Base-by-base conservation (phyloP, 2,329 filamentous ascomycete genomes). In the Cladophialophora chaetospira region DNA sequence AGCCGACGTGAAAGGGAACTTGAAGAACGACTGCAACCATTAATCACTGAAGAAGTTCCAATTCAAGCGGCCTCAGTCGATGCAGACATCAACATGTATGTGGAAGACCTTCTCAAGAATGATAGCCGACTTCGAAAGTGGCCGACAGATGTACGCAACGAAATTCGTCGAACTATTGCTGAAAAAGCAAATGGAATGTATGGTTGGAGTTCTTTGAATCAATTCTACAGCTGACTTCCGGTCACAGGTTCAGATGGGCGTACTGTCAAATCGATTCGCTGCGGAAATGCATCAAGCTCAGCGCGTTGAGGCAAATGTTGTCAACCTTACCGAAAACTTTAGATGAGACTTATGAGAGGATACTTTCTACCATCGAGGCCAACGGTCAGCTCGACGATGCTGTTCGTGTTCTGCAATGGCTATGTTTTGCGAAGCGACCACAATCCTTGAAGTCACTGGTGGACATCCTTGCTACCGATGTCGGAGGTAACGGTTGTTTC, bases 221-320 rank as follows among this genome's bases (percentile, higher is more conserved):
- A n/a, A n/a, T n/a, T n/a, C n/a, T n/a, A n/a, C n/a, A n/a, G n/a
- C n/a, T n/a, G n/a, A n/a, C n/a, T n/a, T n/a, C n/a, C n/a, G n/a
- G n/a, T n/a, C n/a, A n/a, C n/a, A n/a, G n/a, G n/a, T 69, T 69
- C 55, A 57, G 65, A n/a, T 68, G 65, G 67, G 66, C 62, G 10
- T 57, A 56, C 45, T 69, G 67, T 40, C 66, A 69, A 42, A 57
- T 70, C 29, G 63, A 67, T 26, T 56, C 55, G 15, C 55, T 70
- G 17, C 44, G 62, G 36, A 55, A 57, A 10, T 68, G 65, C 48
- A 31, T 63, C 5, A 58, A 61, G 36, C 53, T 55, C 8, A 51
- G 23, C 10, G 54, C 40, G 11, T 31, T 68, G 4, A 54, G 57
- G 26, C 49, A 62, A 8, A 47, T 61, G 8, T 56, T 69, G 31